phyloP scores from a whole-genome alignment of 345 rosid genomes.

The Rhodamnia rubescens region DNA sequence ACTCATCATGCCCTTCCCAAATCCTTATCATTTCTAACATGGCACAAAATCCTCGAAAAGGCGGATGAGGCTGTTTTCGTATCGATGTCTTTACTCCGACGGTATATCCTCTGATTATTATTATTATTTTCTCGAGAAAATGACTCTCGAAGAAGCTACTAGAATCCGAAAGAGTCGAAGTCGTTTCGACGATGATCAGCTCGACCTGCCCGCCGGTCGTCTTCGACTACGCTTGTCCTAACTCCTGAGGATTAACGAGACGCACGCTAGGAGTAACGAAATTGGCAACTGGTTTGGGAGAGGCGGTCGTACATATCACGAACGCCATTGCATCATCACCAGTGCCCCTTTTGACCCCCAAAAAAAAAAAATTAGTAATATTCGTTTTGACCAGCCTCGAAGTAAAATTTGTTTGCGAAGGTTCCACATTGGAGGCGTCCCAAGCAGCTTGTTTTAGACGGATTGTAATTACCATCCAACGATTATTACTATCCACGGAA shows the following conservation, averaged over 20 bases:
- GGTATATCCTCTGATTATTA: neutral
- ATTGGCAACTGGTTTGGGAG: neutral
- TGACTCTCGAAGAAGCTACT: neutral
- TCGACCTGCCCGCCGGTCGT: neutral
- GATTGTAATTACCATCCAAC: neutral
- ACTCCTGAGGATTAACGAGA: neutral
- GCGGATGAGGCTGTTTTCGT: too few species aligned
- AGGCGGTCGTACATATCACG: neutral
- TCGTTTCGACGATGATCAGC: neutral
- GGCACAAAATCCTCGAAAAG: neutral
- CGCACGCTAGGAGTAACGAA: neutral
- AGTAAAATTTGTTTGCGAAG: neutral
- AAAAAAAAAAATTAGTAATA: neutral
- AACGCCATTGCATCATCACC: neutral
- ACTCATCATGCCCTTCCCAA: neutral
- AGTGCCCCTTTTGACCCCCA: neutral
- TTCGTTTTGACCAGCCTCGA: neutral
- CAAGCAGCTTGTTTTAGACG: neutral
- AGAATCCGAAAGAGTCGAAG: neutral
- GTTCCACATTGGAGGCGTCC: neutral
- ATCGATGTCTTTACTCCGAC: too few species aligned
- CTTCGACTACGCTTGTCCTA: neutral
- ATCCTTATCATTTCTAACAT: neutral
- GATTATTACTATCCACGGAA: neutral
- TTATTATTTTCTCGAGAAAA: neutral